A percentile compares a stretch with the other conserved stretches of the same genome.
Conservation (phyloP, 805 yeast genomes). For the Saccharomycopsis guyanensis region DNA sequence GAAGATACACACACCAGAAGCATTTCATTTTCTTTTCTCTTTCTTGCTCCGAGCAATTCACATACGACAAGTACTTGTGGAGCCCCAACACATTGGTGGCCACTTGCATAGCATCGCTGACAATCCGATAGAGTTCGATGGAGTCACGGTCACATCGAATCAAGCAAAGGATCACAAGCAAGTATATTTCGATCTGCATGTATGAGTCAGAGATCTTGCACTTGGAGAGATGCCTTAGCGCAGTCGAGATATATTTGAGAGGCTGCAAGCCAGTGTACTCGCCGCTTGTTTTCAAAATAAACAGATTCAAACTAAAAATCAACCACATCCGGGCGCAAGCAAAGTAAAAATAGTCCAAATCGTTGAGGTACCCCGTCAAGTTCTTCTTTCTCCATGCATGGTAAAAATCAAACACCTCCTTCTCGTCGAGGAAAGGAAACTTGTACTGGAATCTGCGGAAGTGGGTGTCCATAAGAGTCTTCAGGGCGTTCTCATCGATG, state of each 20-base stretch:
- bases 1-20: slow-evolving; percentile 58
- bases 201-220: slow-evolving; percentile 31
- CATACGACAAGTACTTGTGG: slow-evolving; percentile 32
- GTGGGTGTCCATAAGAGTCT: slow-evolving; percentile 46
- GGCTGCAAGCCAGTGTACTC: slow-evolving; percentile 50
- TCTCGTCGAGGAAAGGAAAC: slow-evolving; percentile 48
- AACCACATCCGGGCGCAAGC: slow-evolving; percentile 50
- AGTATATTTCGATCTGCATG: slow-evolving; percentile 42
- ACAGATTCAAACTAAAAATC: slow-evolving; percentile 44
- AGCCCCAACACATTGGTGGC: slow-evolving; percentile 31
- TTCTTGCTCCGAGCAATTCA: slow-evolving; percentile 23
- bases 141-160: slow-evolving; percentile 58
- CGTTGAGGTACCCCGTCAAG: slow-evolving; percentile 29
- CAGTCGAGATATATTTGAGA: slow-evolving; percentile 49
- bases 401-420: slow-evolving; percentile 43
- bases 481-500: slow-evolving; percentile 41
- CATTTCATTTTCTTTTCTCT: slow-evolving; percentile 41
- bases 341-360: slow-evolving; percentile 41
- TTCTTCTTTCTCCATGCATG: slow-evolving; percentile 37
- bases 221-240: slow-evolving; percentile 46
- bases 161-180: slow-evolving; percentile 45
- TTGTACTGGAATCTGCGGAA: slow-evolving; percentile 49
- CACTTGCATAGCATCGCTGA: slow-evolving; percentile 43
- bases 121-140: slow-evolving; percentile 43
- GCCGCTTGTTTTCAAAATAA: slow-evolving; percentile 48